Percentiles rank a stretch among this genome's conserved stretches.
These are phyloP conservation scores for Saccharomyces eubayanus DNA, from an alignment of 805 yeast species.

Conservation along the genomic window DNA sequence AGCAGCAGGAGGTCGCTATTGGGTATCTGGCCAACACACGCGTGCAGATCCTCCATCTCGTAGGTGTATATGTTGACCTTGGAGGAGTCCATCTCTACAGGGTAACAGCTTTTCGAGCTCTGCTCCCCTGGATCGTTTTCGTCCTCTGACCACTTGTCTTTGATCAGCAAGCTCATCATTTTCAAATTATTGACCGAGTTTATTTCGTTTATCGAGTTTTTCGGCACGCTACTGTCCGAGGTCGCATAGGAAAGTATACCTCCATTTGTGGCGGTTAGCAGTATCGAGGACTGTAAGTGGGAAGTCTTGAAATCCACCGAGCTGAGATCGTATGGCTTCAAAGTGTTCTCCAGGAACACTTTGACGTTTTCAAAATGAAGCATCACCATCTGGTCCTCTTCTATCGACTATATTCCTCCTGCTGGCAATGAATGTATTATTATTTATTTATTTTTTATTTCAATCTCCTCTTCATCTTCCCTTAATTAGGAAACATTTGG, in stretches of 20 bases:
- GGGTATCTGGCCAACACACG: slow-evolving; percentile 25
- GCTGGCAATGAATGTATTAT: no score
- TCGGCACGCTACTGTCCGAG: slow-evolving; percentile 2
- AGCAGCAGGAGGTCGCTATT: slow-evolving; percentile 24
- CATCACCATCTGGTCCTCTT: slow-evolving; percentile 8
- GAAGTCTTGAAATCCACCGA: slow-evolving; percentile 10
- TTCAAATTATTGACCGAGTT: slow-evolving; percentile 22
- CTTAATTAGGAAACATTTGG: neutral
- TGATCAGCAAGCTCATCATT: slow-evolving; percentile 28
- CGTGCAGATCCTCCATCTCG: slow-evolving; percentile 28
- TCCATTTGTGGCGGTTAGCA: slow-evolving; percentile 24
- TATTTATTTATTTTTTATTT: no score
- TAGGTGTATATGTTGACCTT: slow-evolving; percentile 24
- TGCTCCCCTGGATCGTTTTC: slow-evolving; percentile 11
- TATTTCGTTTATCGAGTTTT: slow-evolving; percentile 6
- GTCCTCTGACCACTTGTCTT: slow-evolving; percentile 30
- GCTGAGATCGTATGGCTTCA: slow-evolving; percentile 15
- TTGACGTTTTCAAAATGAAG: slow-evolving; percentile 20
- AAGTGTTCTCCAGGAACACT: slow-evolving; percentile 11
- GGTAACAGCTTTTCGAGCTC: slow-evolving; percentile 11
- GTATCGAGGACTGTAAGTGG: slow-evolving; percentile 20
- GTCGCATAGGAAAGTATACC: slow-evolving; percentile 23
- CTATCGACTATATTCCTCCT: neutral
- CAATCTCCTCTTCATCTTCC: neutral
- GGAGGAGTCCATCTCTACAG: slow-evolving; percentile 5